Percentiles rank a stretch among this genome's conserved stretches.
Conservation (phyloP, 2,329 filamentous ascomycete species). For the Colletotrichum truncatum region DNA sequence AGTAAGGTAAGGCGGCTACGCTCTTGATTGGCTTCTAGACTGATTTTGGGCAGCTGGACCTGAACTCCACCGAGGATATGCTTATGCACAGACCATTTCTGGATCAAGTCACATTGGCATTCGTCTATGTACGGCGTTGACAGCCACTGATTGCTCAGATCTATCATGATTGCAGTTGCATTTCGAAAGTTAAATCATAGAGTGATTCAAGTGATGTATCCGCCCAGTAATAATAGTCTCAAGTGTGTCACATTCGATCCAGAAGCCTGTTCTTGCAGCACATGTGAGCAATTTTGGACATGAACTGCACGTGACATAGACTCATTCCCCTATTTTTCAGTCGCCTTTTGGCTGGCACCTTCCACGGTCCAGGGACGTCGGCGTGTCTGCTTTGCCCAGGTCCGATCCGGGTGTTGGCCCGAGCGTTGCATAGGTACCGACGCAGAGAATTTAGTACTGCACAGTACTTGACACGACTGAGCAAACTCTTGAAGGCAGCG, state of each 20-base stretch:
- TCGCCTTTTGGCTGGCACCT: slow-evolving; percentile 14
- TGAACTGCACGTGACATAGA: slow-evolving; percentile 25
- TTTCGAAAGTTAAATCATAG: slow-evolving; percentile 20
- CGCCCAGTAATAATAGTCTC: no score
- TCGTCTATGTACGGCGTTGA: slow-evolving; percentile 13
- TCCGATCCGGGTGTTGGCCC: slow-evolving; percentile 25
- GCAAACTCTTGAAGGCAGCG: slow-evolving; percentile 21
- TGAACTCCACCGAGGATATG: background rate
- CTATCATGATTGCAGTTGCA: slow-evolving; percentile 19
- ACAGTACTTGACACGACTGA: slow-evolving; percentile 27
- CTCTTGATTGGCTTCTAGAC: slow-evolving; percentile 9
- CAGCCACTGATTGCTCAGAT: slow-evolving; percentile 14
- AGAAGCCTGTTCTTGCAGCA: background rate
- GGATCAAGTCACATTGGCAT: slow-evolving; percentile 11
- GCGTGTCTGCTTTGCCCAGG: slow-evolving; percentile 24
- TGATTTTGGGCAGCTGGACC: slow-evolving; percentile 19
- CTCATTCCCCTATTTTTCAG: slow-evolving; percentile 19
- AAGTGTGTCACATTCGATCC: background rate
- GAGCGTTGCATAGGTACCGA: slow-evolving; percentile 25
- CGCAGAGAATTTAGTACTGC: slow-evolving; percentile 3
- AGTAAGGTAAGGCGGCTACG: slow-evolving; percentile 12
- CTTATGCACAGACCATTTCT: slow-evolving; percentile 10
- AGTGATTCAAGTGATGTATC: no score
- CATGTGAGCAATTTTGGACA: background rate
- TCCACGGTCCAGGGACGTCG: slow-evolving; percentile 4